Percentiles rank a stretch among this genome's conserved stretches.
phyloP scores from a whole-genome alignment of 805 yeast species.

The Saturnispora quitensis region DNA sequence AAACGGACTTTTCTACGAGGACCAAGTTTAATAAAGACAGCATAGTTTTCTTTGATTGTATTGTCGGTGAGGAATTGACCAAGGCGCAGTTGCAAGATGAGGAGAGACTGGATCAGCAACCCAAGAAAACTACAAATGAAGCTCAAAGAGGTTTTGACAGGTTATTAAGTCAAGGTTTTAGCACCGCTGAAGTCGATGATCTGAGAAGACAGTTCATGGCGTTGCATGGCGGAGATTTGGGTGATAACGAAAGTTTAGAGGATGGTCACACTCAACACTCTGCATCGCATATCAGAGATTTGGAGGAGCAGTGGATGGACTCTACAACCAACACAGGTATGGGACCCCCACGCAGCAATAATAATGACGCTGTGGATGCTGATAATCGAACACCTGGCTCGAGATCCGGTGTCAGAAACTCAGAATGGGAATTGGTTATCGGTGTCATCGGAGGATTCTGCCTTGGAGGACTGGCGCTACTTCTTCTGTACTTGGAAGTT shows the following conservation, averaged over 20 bases:
- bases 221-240: slow-evolving; percentile 44
- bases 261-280: slow-evolving; percentile 22
- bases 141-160: slow-evolving; percentile 83
- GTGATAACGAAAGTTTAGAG: background rate
- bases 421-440: slow-evolving; percentile 56
- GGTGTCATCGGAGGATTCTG: slow-evolving; percentile 70
- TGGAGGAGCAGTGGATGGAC: slow-evolving; percentile 87
- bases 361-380: slow-evolving; percentile 15
- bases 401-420: slow-evolving; percentile 19
- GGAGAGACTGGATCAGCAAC: slow-evolving; percentile 47
- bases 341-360: slow-evolving; percentile 4
- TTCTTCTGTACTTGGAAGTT: slow-evolving; percentile 48
- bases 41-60: slow-evolving; percentile 63
- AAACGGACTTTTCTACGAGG: slow-evolving; percentile 40
- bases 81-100: slow-evolving; percentile 51
- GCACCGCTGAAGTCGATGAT: slow-evolving; percentile 64
- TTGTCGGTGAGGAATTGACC: slow-evolving; percentile 58
- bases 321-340: background rate
- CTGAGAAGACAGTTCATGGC: slow-evolving; percentile 66
- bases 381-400: background rate
- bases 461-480: slow-evolving; percentile 62
- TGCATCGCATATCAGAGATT: slow-evolving; percentile 37
- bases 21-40: slow-evolving; percentile 3
- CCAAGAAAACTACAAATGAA: slow-evolving; percentile 44
- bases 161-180: slow-evolving; percentile 72